Percentiles rank a stretch among this genome's conserved stretches.
These are phyloP conservation scores for Alternaria arbusti DNA, from an alignment of 2,329 filamentous ascomycete species.

Conservation along the genomic window DNA sequence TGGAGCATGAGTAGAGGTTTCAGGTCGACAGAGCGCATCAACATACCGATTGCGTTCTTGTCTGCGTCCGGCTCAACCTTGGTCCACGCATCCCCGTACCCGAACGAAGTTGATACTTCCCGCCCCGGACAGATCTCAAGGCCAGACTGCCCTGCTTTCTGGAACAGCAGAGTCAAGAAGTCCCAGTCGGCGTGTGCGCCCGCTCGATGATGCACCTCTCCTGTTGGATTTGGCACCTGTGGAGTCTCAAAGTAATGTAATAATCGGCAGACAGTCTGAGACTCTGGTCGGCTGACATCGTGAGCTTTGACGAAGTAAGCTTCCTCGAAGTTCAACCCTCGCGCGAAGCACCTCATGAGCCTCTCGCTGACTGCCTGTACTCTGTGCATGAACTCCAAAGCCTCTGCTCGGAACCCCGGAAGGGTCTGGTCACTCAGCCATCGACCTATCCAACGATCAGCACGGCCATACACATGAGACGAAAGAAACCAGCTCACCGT, in stretches of 20 bases:
- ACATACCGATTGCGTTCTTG: conserved; percentile 25
- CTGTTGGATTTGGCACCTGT: conserved; percentile 37
- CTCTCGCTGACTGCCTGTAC: conserved; percentile 61
- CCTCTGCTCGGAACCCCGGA: conserved; percentile 56
- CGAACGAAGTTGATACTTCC: conserved; percentile 66
- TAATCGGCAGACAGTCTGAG: conserved; percentile 62
- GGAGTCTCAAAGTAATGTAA: conserved; percentile 61
- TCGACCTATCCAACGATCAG: conserved; percentile 18
- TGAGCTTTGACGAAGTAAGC: conserved; percentile 64
- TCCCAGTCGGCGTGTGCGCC: conserved; percentile 71
- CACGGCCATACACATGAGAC: neutral
- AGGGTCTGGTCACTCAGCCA: conserved; percentile 60
- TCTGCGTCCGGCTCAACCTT: conserved; percentile 56
- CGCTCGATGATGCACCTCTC: conserved; percentile 62
- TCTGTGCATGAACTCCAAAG: conserved; percentile 61
- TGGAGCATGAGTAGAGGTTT: conserved; percentile 37
- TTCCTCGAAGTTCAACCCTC: conserved; percentile 62
- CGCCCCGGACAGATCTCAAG: conserved; percentile 70
- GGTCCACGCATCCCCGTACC: conserved; percentile 67
- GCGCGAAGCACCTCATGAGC: conserved; percentile 65
- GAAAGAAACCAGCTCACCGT: conserved; percentile 37
- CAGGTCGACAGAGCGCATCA: too few relatives aligned
- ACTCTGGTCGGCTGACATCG: conserved; percentile 55
- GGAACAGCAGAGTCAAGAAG: conserved; percentile 68
- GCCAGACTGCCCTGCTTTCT: conserved; percentile 65